These are phyloP conservation scores for Monosporascus sp. DNA, from an alignment of 2,329 filamentous ascomycete species.

Conservation along the genomic window DNA sequence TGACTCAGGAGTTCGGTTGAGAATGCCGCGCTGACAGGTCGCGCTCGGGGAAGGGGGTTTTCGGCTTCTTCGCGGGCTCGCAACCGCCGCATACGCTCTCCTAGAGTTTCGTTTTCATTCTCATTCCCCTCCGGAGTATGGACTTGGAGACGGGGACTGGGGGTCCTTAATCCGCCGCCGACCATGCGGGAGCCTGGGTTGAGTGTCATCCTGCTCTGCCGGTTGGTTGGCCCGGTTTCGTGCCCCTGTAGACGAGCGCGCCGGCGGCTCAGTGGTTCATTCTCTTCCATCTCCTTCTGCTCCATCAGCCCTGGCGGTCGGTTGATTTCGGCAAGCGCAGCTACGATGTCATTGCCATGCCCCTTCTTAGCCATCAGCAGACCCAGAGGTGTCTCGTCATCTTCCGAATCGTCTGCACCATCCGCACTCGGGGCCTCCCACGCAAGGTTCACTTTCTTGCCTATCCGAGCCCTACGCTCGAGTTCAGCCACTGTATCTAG, in stretches of 20 bases:
- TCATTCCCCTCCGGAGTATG: constrained; percentile 40
- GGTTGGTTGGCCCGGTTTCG: constrained; percentile 35
- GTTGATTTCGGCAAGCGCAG: constrained; percentile 50
- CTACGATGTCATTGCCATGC: constrained; percentile 40
- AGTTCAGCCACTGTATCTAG: constrained; percentile 86
- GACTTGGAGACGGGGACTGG: constrained; percentile 24
- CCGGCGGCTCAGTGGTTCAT: constrained; percentile 77
- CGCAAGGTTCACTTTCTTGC: constrained; percentile 75
- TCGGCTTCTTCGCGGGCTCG: constrained; percentile 48
- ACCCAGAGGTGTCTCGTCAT: constrained; percentile 73
- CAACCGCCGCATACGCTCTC: constrained; percentile 59
- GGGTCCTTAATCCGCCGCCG: constrained; percentile 18
- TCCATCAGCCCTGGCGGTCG: constrained; percentile 72
- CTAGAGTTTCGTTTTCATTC: constrained; percentile 60
- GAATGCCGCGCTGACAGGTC: constrained; percentile 61
- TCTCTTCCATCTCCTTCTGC: constrained; percentile 80
- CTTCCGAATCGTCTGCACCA: constrained; percentile 19
- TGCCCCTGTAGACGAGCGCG: constrained; percentile 68
- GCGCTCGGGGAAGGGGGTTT: constrained; percentile 42
- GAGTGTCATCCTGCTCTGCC: constrained; percentile 40
- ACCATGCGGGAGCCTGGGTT: constrained; percentile 21
- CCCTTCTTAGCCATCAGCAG: constrained; percentile 65
- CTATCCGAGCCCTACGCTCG: constrained; percentile 67
- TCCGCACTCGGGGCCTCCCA: constrained; percentile 59
- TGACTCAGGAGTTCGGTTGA: constrained; percentile 63